Percentiles rank a stretch among this genome's conserved stretches.
These are phyloP conservation scores for Aspergillus tamarii DNA, from an alignment of 2,329 filamentous ascomycete genomes.

Conservation along the genomic window DNA sequence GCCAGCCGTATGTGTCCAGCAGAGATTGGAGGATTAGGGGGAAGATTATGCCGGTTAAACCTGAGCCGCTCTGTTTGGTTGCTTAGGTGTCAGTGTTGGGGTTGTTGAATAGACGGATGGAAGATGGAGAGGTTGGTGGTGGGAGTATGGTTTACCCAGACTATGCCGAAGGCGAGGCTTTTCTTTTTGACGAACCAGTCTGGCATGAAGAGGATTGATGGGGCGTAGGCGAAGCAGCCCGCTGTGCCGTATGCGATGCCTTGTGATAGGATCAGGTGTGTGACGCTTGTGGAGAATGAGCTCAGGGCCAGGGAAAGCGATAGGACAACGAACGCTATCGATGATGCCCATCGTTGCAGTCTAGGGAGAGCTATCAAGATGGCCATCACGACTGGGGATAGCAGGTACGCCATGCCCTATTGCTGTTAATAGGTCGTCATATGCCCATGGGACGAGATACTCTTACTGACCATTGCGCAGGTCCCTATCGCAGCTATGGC, in stretches of 20 bases:
- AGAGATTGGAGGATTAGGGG: constrained; percentile 50
- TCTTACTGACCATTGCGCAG: constrained; percentile 28
- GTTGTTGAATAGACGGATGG: background rate
- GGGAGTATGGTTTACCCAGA: constrained; percentile 37
- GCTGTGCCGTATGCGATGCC: constrained; percentile 45
- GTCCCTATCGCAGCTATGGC: constrained; percentile 39
- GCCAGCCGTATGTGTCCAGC: constrained; percentile 46
- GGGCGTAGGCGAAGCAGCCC: constrained; percentile 53
- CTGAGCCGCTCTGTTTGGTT: constrained; percentile 38
- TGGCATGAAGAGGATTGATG: constrained; percentile 51
- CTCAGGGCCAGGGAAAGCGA: constrained; percentile 28
- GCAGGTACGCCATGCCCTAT: constrained; percentile 31
- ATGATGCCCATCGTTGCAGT: constrained; percentile 25
- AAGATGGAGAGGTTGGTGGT: too few relatives aligned
- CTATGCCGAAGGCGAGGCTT: constrained; percentile 49
- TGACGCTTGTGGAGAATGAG: constrained; percentile 29
- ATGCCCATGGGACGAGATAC: background rate
- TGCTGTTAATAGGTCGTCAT: background rate
- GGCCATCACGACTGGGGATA: constrained; percentile 25
- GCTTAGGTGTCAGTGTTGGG: background rate
- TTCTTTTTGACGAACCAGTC: constrained; percentile 56
- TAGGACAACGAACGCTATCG: constrained; percentile 25
- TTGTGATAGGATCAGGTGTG: constrained; percentile 31
- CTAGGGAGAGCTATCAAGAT: constrained; percentile 26
- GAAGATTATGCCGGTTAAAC: constrained; percentile 47